Percentiles rank a stretch among this genome's conserved stretches.
These are phyloP conservation scores for Neonectria faginata DNA, from an alignment of 2,329 filamentous ascomycete genomes.

Conservation along the genomic window DNA sequence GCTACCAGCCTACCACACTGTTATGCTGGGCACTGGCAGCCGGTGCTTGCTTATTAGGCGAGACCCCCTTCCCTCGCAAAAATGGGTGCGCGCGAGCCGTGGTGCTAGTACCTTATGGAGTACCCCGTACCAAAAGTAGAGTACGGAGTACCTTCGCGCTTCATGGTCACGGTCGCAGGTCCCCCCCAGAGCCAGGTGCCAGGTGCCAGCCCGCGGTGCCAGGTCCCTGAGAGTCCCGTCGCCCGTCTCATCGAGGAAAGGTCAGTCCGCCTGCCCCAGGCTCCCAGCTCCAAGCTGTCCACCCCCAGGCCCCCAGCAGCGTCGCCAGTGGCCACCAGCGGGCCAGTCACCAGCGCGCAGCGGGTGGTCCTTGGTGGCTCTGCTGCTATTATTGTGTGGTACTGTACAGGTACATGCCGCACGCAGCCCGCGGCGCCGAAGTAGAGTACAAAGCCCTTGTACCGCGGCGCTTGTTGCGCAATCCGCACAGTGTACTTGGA, in stretches of 20 bases:
- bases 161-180: constrained; percentile 7
- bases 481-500: constrained; percentile 53
- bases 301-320: constrained; percentile 34
- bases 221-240: constrained; percentile 17
- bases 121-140: constrained; percentile 22
- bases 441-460: constrained; percentile 53
- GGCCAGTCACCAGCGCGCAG: constrained; percentile 35
- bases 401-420: constrained; percentile 55
- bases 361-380: constrained; percentile 37
- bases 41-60: constrained; percentile 45
- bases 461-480: constrained; percentile 32
- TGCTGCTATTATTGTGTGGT: constrained; percentile 49
- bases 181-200: constrained; percentile 9
- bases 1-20: constrained; percentile 44
- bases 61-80: constrained; percentile 42
- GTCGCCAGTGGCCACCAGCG: constrained; percentile 38
- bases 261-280: constrained; percentile 36
- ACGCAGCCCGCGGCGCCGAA: constrained; percentile 48
- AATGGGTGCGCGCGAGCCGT: constrained; percentile 45
- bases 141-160: constrained; percentile 22
- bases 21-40: constrained; percentile 44
- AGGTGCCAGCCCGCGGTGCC: constrained; percentile 2
- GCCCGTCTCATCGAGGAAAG: constrained; percentile 26
- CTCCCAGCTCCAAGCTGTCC: constrained; percentile 37
- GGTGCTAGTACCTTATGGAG: constrained; percentile 21